phyloP scores from a whole-genome alignment of 2,329 filamentous ascomycete species.

The Colletotrichum endophyticum region DNA sequence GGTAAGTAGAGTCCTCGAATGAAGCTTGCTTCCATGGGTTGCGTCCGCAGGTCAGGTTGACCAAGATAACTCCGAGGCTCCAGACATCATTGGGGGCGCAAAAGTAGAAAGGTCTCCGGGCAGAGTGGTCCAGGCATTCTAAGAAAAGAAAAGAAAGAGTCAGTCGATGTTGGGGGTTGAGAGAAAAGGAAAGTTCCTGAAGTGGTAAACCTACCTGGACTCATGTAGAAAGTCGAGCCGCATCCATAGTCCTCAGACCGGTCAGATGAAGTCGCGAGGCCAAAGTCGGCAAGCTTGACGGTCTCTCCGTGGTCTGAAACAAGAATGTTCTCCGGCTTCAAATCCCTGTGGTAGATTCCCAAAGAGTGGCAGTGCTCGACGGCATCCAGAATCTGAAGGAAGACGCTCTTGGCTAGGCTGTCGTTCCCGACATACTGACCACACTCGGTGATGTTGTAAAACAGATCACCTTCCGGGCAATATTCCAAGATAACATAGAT shows the following conservation, averaged over 20 bases:
- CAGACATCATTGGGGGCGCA: constrained; percentile 97
- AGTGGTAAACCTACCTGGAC: constrained; percentile 75
- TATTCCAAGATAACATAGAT: constrained; percentile 97
- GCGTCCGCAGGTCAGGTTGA: constrained; percentile 96
- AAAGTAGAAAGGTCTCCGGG: constrained; percentile 79
- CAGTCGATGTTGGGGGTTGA: constrained; percentile 25
- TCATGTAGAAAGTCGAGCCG: constrained; percentile 99
- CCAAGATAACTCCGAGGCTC: constrained; percentile 96
- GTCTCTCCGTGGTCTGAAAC: constrained; percentile 88
- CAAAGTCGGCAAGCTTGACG: constrained; percentile 97
- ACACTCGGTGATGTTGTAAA: constrained; percentile 95
- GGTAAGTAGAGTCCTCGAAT: constrained; percentile 91
- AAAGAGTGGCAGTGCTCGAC: constrained; percentile 92
- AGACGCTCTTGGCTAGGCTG: constrained; percentile 82
- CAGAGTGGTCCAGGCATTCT: constrained; percentile 89
- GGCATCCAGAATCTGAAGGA: constrained; percentile 95
- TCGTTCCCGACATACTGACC: constrained; percentile 95
- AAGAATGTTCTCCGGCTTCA: constrained; percentile 98
- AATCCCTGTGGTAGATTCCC: constrained; percentile 95
- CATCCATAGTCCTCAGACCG: constrained; percentile 95
- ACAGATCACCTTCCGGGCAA: constrained; percentile 95
- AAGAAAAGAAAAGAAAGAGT: constrained; percentile 31
- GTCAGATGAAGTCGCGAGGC: constrained; percentile 84
- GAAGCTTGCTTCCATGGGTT: constrained; percentile 99
- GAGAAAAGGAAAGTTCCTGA: constrained; percentile 25